Evolutionary conservation across 2,329 filamentous ascomycete genomes (phyloP).

Genomic region (Gyromitra esculenta): DNA sequence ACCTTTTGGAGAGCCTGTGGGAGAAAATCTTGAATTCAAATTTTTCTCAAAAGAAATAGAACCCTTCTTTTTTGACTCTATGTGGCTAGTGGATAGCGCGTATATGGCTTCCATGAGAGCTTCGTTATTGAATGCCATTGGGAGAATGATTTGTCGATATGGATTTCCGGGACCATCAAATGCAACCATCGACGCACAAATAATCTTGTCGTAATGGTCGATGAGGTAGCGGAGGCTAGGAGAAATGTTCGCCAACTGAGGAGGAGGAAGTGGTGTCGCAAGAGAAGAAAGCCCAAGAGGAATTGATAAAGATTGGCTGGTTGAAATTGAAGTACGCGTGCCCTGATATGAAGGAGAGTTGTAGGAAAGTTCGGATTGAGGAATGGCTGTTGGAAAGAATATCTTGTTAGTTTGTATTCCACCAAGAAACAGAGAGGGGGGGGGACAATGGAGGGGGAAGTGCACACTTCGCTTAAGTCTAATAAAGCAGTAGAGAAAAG

Average conservation of each 20-base stretch:
- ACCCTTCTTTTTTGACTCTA: conserved; percentile 80
- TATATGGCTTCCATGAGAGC: conserved; percentile 93
- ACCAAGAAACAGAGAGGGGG: neutral
- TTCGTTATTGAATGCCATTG: conserved; percentile 78
- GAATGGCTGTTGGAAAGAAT: conserved; percentile 23
- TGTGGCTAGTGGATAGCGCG: conserved; percentile 85
- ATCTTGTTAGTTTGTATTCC: conserved; percentile 24
- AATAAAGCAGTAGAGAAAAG: conserved; percentile 49
- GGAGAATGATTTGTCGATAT: conserved; percentile 82
- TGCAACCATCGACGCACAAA: conserved; percentile 90
- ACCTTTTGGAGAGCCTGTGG: conserved; percentile 25
- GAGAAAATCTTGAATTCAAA: conserved; percentile 61
- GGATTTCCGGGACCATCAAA: conserved; percentile 88
- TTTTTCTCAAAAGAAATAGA: conserved; percentile 67
- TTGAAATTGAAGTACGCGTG: conserved; percentile 13
- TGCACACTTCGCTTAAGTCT: conserved; percentile 52
- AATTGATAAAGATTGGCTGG: conserved; percentile 26
- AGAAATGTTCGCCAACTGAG: conserved; percentile 67
- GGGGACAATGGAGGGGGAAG: conserved; percentile 38
- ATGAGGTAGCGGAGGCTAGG: conserved; percentile 87
- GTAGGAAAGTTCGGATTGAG: conserved; percentile 41
- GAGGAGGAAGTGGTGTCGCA: conserved; percentile 54
- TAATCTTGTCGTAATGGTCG: conserved; percentile 91
- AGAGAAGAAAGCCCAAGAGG: conserved; percentile 37
- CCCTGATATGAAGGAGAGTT: conserved; percentile 22